Percentiles rank a stretch among this genome's conserved stretches.
phyloP scores from a whole-genome alignment of 192 early-diverging fungal species.

The Coemansia sp. region DNA sequence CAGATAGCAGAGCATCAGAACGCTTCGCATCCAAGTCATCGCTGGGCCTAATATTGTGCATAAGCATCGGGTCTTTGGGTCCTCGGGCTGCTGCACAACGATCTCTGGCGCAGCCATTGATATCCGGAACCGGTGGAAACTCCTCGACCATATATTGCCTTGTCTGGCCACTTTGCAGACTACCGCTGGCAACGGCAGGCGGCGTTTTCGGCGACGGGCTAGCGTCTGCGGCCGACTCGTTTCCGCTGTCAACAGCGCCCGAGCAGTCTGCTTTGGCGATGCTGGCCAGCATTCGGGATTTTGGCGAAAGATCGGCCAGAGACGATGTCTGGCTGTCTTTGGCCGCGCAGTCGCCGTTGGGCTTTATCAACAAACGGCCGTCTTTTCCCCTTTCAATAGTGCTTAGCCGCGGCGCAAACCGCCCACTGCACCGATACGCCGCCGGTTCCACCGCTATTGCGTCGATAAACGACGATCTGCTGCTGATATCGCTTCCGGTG shows the following conservation, averaged over 20 bases:
- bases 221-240: slow-evolving; percentile 4
- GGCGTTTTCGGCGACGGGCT: slow-evolving; percentile 9
- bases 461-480: slow-evolving; percentile 25
- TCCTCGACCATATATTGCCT: slow-evolving; percentile 7
- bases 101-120: neutral
- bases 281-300: neutral
- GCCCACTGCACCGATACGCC: slow-evolving; percentile 31
- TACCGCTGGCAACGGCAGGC: neutral
- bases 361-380: slow-evolving; percentile 27
- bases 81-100: neutral
- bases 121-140: slow-evolving; percentile 9
- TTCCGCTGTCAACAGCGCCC: slow-evolving; percentile 8
- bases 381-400: slow-evolving; percentile 41
- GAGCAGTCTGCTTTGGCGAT: neutral
- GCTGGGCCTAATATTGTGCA: slow-evolving; percentile 13
- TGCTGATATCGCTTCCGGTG: slow-evolving; percentile 11
- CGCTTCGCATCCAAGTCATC: neutral
- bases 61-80: slow-evolving; percentile 22
- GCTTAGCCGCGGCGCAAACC: slow-evolving; percentile 38
- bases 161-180: neutral
- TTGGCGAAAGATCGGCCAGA: neutral
- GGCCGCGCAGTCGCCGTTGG: slow-evolving; percentile 2
- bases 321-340: neutral
- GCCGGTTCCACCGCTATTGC: slow-evolving; percentile 11
- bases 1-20: neutral